phyloP scores from a whole-genome alignment of 2,329 filamentous ascomycete species.

The Verticillium albo-atrum region DNA sequence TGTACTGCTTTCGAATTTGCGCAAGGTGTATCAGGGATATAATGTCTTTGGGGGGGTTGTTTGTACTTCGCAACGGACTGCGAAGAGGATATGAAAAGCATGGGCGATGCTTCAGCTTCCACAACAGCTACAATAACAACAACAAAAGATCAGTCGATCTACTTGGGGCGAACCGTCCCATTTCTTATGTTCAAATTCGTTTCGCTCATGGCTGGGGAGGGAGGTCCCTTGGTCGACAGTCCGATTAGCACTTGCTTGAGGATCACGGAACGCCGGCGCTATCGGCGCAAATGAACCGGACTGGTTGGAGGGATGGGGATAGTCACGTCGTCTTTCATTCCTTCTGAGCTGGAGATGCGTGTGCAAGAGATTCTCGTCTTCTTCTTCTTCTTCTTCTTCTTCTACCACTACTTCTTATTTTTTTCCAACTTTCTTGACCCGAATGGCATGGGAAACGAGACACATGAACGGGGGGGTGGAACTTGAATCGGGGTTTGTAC shows the following conservation, averaged over 20 bases:
- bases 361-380: background rate
- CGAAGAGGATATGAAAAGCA: background rate
- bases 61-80: background rate
- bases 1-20: background rate
- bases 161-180: background rate
- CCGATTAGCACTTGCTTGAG: background rate
- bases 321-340: background rate
- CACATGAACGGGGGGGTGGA: background rate
- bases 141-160: background rate
- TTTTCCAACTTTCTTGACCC: background rate
- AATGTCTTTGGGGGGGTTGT: constrained; percentile 10
- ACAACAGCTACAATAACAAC: background rate
- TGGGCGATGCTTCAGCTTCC: background rate
- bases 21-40: constrained; percentile 6
- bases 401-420: background rate
- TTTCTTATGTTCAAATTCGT: background rate
- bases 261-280: background rate
- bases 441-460: constrained; percentile 1
- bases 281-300: background rate
- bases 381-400: background rate
- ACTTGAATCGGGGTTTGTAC: background rate
- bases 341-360: background rate
- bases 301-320: background rate
- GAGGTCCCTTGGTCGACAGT: background rate
- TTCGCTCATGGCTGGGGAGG: background rate